Evolutionary conservation across 2,329 filamentous ascomycete species (phyloP).

Genomic region (Monilinia vaccinii-corymbosi): DNA sequence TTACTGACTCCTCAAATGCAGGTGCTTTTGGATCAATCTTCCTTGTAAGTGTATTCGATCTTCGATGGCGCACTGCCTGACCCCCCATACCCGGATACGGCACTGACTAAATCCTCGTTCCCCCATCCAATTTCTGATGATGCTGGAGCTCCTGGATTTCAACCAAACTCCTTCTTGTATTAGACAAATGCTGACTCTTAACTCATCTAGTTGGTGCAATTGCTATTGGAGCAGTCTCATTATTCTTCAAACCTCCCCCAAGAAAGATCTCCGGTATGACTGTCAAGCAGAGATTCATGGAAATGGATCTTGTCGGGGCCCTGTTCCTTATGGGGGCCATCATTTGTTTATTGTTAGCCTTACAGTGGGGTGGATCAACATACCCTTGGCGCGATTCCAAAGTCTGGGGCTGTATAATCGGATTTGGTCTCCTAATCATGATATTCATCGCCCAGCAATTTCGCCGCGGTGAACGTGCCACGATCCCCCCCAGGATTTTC

Average conservation of each 20-base stretch:
- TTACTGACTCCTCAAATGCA: background rate
- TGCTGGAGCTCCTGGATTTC: background rate
- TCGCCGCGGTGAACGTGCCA: slow-evolving; percentile 39
- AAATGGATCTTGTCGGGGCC: slow-evolving; percentile 41
- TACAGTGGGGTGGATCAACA: slow-evolving; percentile 40
- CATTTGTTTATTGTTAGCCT: slow-evolving; percentile 37
- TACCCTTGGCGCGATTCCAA: slow-evolving; percentile 36
- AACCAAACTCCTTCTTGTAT: slow-evolving; percentile 10
- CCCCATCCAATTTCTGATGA: background rate
- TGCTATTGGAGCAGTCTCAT: slow-evolving; percentile 31
- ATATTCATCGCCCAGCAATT: slow-evolving; percentile 35
- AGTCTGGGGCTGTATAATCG: slow-evolving; percentile 38
- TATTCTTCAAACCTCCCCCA: slow-evolving; percentile 37
- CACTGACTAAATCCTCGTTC: background rate
- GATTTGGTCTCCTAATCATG: slow-evolving; percentile 29
- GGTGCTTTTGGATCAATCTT: slow-evolving; percentile 33
- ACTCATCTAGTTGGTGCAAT: slow-evolving; percentile 36
- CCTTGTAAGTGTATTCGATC: slow-evolving; percentile 15
- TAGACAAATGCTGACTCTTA: background rate
- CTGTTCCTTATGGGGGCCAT: slow-evolving; percentile 38
- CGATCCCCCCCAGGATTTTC: slow-evolving; percentile 40
- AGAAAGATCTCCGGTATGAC: slow-evolving; percentile 26
- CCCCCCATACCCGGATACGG: no score
- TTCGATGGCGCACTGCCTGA: background rate
- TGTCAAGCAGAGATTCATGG: slow-evolving; percentile 32